Conservation (phyloP, 1,139 yeast genomes). For the Yamadazyma blattariae region DNA sequence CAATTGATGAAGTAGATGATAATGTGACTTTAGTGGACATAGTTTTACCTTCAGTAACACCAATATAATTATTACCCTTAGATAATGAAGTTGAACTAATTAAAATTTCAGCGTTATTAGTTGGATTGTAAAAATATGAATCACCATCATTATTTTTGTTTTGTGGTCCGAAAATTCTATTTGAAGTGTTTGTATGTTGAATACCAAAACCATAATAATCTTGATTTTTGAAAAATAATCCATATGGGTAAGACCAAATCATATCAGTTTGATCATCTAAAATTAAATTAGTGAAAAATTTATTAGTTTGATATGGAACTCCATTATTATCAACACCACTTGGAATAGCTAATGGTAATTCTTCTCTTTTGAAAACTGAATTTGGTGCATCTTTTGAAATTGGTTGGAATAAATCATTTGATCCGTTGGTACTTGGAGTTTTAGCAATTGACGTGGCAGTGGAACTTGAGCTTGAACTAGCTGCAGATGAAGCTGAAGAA, state of each 20-base stretch:
- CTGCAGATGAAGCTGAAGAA: background rate
- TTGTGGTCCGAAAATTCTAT: constrained; percentile 66
- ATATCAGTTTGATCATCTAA: constrained; percentile 61
- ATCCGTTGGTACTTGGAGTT: constrained; percentile 6
- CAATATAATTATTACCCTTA: constrained; percentile 29
- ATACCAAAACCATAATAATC: constrained; percentile 61
- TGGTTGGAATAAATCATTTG: constrained; percentile 44
- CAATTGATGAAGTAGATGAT: constrained; percentile 23
- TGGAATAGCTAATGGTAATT: constrained; percentile 53
- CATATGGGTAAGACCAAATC: constrained; percentile 82
- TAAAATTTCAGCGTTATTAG: constrained; percentile 49
- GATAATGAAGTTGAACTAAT: constrained; percentile 54
- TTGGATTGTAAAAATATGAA: constrained; percentile 54
- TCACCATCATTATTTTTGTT: constrained; percentile 23
- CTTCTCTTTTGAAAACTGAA: constrained; percentile 44
- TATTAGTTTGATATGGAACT: constrained; percentile 70
- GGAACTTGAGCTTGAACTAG: background rate
- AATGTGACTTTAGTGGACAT: constrained; percentile 56
- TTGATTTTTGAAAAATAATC: constrained; percentile 56
- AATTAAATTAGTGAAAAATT: constrained; percentile 77
- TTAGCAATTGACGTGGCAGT: constrained; percentile 7
- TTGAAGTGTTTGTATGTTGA: constrained; percentile 56
- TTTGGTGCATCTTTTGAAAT: constrained; percentile 51
- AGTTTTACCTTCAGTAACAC: constrained; percentile 48
- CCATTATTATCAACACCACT: constrained; percentile 40